Conservation (phyloP, 768 basidiomycete genomes). For the Termitomyces sp. region DNA sequence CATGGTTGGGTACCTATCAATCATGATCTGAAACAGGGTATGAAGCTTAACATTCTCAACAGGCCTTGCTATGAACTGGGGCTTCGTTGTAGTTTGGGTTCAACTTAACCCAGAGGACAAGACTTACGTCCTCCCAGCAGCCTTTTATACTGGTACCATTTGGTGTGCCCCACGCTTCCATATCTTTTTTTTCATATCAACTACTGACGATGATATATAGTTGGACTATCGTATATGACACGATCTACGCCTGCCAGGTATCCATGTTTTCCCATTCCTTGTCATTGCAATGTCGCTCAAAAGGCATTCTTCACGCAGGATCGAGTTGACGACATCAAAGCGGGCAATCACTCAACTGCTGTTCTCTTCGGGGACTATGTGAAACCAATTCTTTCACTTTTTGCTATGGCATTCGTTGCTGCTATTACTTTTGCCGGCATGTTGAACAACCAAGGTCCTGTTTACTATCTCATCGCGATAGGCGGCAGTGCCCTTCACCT, state of each 20-base stretch:
- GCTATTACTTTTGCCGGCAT: not conserved
- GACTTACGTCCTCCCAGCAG: too few relatives aligned
- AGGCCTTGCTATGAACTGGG: slow-evolving; percentile 22
- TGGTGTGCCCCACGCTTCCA: slow-evolving; percentile 21
- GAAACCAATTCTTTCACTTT: not conserved
- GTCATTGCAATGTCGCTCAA: too few relatives aligned
- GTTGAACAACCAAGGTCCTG: not conserved
- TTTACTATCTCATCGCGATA: not conserved
- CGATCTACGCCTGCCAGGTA: slow-evolving; percentile 3
- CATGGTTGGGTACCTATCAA: slow-evolving; percentile 53
- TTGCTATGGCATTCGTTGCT: not conserved
- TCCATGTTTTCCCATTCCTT: not conserved
- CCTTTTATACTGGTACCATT: slow-evolving; percentile 32
- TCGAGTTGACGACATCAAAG: not conserved
- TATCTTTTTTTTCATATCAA: too few relatives aligned
- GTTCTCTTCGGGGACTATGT: not conserved
- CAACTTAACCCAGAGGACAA: not conserved
- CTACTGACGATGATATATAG: too few relatives aligned
- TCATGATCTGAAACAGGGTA: slow-evolving; percentile 51
- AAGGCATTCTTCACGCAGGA: too few relatives aligned
- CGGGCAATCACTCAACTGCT: slow-evolving; percentile 1
- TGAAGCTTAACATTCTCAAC: slow-evolving; percentile 24
- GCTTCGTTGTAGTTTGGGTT: slow-evolving; percentile 1
- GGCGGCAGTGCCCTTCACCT: not conserved
- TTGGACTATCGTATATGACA: not conserved